phyloP scores from a whole-genome alignment of 768 basidiomycete genomes.

The Hericium alpestre region DNA sequence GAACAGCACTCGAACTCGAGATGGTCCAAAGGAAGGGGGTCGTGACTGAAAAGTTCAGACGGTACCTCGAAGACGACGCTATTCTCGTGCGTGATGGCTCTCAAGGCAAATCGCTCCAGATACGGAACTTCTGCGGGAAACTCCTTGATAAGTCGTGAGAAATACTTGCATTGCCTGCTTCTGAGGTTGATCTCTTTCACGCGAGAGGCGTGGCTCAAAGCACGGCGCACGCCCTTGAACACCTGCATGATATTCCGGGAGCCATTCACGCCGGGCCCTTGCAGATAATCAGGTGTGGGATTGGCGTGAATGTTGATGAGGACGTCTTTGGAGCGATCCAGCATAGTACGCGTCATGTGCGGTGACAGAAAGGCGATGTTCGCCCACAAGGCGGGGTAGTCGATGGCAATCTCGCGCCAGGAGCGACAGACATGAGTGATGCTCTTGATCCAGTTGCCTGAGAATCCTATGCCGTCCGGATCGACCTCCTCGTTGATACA shows the following conservation, averaged over 20 bases:
- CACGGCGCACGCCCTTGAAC: conserved; percentile 11
- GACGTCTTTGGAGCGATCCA: conserved; percentile 11
- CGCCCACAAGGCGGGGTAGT: conserved; percentile 10
- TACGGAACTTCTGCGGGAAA: conserved; percentile 5
- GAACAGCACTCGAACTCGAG: conserved; percentile 9
- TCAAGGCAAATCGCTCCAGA: conserved; percentile 8
- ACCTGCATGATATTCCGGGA: background rate
- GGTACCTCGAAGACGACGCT: conserved; percentile 8
- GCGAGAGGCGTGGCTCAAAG: conserved; percentile 10
- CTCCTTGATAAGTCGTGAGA: conserved; percentile 8
- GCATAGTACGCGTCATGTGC: conserved; percentile 11
- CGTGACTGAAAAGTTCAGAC: conserved; percentile 2
- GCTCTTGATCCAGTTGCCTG: conserved; percentile 5
- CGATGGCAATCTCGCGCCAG: conserved; percentile 12
- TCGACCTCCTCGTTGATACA: conserved; percentile 6
- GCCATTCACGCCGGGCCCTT: conserved; percentile 1
- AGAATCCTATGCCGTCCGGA: conserved; percentile 5
- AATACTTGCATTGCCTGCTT: conserved; percentile 5
- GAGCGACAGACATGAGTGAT: conserved; percentile 12
- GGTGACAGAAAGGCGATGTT: conserved; percentile 11
- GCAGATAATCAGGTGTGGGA: conserved; percentile 1
- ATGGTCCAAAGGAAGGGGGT: conserved; percentile 5
- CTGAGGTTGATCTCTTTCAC: conserved; percentile 10
- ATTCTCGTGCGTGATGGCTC: conserved; percentile 5
- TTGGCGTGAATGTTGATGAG: conserved; percentile 9